A percentile compares a stretch with the other conserved stretches of the same genome.
phyloP scores from a whole-genome alignment of 2,329 filamentous ascomycete genomes.

The Trichoderma oligosporum region DNA sequence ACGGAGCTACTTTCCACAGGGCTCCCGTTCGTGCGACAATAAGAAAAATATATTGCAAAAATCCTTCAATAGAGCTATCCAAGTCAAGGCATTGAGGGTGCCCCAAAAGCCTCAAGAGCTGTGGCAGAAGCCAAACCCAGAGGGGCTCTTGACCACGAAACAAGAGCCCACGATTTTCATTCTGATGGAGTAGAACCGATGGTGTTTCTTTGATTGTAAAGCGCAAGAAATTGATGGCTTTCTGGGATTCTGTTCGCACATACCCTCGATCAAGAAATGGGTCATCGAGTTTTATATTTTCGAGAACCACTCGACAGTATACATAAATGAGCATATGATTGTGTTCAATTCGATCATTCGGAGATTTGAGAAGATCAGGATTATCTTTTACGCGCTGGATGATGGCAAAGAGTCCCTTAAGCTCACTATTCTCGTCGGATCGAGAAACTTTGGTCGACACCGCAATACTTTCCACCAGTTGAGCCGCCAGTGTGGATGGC shows the following conservation, averaged over 20 bases:
- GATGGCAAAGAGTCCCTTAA: slow-evolving; percentile 63
- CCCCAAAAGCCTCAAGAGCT: slow-evolving; percentile 54
- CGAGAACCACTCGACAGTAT: slow-evolving; percentile 73
- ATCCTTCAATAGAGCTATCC: slow-evolving; percentile 48
- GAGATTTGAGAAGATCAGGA: slow-evolving; percentile 52
- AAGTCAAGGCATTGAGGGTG: slow-evolving; percentile 47
- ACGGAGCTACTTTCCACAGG: slow-evolving; percentile 47
- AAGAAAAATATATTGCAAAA: slow-evolving; percentile 49
- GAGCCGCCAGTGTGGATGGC: slow-evolving; percentile 81
- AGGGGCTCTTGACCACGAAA: slow-evolving; percentile 57
- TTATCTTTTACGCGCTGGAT: slow-evolving; percentile 54
- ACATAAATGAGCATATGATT: slow-evolving; percentile 85
- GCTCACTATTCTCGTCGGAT: slow-evolving; percentile 66
- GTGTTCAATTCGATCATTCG: slow-evolving; percentile 65
- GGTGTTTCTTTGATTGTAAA: slow-evolving; percentile 74
- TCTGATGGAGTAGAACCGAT: slow-evolving; percentile 54
- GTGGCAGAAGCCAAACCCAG: slow-evolving; percentile 62
- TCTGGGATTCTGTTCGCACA: slow-evolving; percentile 57
- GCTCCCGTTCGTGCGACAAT: slow-evolving; percentile 41
- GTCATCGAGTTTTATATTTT: slow-evolving; percentile 63
- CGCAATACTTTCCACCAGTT: slow-evolving; percentile 78
- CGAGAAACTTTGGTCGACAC: slow-evolving; percentile 59
- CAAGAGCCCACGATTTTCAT: slow-evolving; percentile 41
- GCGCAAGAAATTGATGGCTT: slow-evolving; percentile 74
- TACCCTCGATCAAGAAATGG: slow-evolving; percentile 58